phyloP scores from a whole-genome alignment of 257 asterid species.

The Przewalskia tangutica region DNA sequence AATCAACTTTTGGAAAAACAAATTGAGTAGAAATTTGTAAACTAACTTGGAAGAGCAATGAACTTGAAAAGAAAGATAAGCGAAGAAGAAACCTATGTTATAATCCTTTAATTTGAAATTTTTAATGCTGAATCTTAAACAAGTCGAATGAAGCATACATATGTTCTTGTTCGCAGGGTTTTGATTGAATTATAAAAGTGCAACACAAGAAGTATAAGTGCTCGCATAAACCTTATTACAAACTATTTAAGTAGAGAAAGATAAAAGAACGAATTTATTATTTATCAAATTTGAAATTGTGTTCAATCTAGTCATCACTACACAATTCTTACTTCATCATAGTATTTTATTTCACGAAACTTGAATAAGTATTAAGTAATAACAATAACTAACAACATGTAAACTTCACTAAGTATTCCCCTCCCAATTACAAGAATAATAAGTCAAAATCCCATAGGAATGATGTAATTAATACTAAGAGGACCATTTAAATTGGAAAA shows the following conservation, averaged over 20 bases:
- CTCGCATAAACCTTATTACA: not conserved
- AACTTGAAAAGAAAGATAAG: too few species aligned
- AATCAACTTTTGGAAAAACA: too few species aligned
- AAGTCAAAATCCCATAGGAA: too few species aligned
- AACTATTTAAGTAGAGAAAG: not conserved
- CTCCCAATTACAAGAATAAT: not conserved
- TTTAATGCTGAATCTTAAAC: too few species aligned
- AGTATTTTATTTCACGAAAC: not conserved
- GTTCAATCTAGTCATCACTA: not conserved
- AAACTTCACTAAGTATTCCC: not conserved
- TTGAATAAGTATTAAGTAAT: not conserved
- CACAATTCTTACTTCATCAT: not conserved
- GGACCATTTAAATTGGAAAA: not conserved
- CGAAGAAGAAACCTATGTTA: too few species aligned
- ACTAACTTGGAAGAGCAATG: too few species aligned
- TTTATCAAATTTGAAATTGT: too few species aligned
- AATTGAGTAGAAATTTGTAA: too few species aligned
- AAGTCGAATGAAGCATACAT: too few species aligned
- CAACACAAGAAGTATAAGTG: not conserved
- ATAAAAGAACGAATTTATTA: too few species aligned
- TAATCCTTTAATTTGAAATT: too few species aligned
- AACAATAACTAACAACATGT: not conserved
- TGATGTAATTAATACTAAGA: not conserved
- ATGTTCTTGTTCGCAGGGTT: too few species aligned
- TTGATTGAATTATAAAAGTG: not conserved